These are phyloP conservation scores for Kwoniella heveanensis DNA, from an alignment of 768 basidiomycete genomes.

Conservation along the genomic window DNA sequence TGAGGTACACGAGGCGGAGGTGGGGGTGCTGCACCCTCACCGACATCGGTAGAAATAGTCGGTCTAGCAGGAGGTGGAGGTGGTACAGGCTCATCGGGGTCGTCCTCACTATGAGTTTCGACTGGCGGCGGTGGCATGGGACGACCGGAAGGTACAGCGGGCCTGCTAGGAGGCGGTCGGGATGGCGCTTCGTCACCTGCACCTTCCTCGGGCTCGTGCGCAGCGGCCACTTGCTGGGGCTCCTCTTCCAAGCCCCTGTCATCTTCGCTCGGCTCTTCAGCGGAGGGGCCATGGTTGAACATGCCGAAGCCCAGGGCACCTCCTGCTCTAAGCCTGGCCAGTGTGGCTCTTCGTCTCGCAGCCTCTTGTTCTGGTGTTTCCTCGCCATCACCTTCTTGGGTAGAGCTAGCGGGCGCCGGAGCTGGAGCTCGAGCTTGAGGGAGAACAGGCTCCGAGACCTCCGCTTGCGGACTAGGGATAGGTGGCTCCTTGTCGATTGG, in stretches of 20 bases:
- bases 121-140: slow-evolving; percentile 46
- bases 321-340: slow-evolving; percentile 63
- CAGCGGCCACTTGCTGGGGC: slow-evolving; percentile 58
- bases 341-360: slow-evolving; percentile 64
- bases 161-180: slow-evolving; percentile 9
- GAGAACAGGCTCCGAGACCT: background rate
- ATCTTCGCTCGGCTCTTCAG: slow-evolving; percentile 25
- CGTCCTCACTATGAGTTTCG: slow-evolving; percentile 17
- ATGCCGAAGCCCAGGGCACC: slow-evolving; percentile 65
- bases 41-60: slow-evolving; percentile 8
- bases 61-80: slow-evolving; percentile 40
- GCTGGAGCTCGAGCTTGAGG: background rate
- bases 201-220: slow-evolving; percentile 44
- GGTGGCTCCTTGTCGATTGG: slow-evolving; percentile 23
- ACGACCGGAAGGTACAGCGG: slow-evolving; percentile 47
- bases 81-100: slow-evolving; percentile 24
- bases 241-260: slow-evolving; percentile 21
- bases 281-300: slow-evolving; percentile 52
- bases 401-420: slow-evolving; percentile 22
- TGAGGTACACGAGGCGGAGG: slow-evolving; percentile 7
- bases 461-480: slow-evolving; percentile 9
- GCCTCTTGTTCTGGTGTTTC: slow-evolving; percentile 60
- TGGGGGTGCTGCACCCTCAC: background rate
- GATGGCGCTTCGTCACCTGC: slow-evolving; percentile 39
- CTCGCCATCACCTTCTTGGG: slow-evolving; percentile 36